Conservation (phyloP, 192 early-diverging fungal genomes). For the Mortierella hygrophila region DNA sequence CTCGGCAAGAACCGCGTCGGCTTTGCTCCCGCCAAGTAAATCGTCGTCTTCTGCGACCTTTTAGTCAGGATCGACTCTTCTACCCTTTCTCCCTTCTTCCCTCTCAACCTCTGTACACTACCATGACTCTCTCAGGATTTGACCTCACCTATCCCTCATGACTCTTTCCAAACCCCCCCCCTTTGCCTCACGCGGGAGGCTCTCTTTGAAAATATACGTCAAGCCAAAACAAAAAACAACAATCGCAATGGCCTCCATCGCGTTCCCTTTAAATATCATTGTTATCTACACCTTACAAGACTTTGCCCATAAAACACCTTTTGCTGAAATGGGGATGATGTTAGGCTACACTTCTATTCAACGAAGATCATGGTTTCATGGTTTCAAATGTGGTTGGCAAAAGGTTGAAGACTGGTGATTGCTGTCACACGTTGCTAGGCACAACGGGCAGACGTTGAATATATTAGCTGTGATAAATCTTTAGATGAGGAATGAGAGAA, state of each 20-base stretch:
- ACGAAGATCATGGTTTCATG: too few relatives aligned
- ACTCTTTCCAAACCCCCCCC: not conserved
- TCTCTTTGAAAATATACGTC: not conserved
- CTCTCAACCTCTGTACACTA: not conserved
- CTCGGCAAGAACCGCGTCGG: conserved; percentile 81
- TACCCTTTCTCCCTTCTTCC: not conserved
- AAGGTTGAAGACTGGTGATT: too few relatives aligned
- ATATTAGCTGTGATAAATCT: not conserved
- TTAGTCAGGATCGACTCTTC: not conserved
- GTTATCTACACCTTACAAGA: not conserved
- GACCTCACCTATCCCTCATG: not conserved
- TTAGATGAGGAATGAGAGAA: conserved; percentile 6
- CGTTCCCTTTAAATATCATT: not conserved
- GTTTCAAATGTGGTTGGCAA: too few relatives aligned
- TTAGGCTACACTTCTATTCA: too few relatives aligned
- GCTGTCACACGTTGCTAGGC: too few relatives aligned
- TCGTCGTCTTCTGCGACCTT: not conserved
- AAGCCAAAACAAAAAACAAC: not conserved
- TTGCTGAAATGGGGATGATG: too few relatives aligned
- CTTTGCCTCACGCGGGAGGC: not conserved
- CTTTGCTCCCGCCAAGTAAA: conserved; percentile 59
- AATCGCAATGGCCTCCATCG: not conserved
- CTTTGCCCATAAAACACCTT: not conserved
- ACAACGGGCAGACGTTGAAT: not conserved
- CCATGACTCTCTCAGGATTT: not conserved